phyloP scores from a whole-genome alignment of 495 filamentous ascomycete species.

The Hypoxylon trugodes region DNA sequence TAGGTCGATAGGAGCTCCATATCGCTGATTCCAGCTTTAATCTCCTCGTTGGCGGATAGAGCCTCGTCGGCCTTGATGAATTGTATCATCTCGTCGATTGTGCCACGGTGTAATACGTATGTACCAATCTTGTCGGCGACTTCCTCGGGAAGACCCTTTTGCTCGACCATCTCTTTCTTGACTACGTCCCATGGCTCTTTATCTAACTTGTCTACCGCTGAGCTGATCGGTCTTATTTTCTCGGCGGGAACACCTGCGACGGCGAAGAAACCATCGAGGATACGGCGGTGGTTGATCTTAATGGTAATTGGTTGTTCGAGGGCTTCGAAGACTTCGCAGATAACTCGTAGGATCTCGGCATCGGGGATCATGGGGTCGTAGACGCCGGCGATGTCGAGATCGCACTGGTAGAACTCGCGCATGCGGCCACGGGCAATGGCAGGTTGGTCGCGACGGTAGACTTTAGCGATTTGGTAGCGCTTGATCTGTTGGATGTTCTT shows the following conservation, averaged over 20 bases:
- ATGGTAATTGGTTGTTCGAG: conserved; percentile 70
- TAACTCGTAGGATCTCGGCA: conserved; percentile 77
- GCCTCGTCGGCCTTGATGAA: conserved; percentile 60
- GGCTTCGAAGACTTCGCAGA: conserved; percentile 74
- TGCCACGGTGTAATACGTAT: conserved; percentile 72
- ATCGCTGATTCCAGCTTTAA: conserved; percentile 72
- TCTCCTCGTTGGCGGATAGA: conserved; percentile 65
- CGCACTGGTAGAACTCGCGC: conserved; percentile 88
- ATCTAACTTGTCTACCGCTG: conserved; percentile 83
- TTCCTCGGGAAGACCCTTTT: conserved; percentile 71
- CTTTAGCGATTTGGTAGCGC: conserved; percentile 91
- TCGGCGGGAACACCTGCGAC: conserved; percentile 78
- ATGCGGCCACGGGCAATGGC: conserved; percentile 82
- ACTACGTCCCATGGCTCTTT: conserved; percentile 82
- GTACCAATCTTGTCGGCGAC: conserved; percentile 76
- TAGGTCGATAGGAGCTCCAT: conserved; percentile 77
- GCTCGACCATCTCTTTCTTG: conserved; percentile 78
- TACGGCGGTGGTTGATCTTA: conserved; percentile 83
- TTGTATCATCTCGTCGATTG: conserved; percentile 64
- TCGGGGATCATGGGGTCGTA: conserved; percentile 84
- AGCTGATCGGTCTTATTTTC: conserved; percentile 76
- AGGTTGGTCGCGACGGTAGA: conserved; percentile 64
- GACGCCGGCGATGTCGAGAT: conserved; percentile 81
- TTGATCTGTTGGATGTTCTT: conserved; percentile 82
- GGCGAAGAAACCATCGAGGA: conserved; percentile 79